phyloP scores from a whole-genome alignment of 441 rosid genomes.

The Mallotus japonicus region DNA sequence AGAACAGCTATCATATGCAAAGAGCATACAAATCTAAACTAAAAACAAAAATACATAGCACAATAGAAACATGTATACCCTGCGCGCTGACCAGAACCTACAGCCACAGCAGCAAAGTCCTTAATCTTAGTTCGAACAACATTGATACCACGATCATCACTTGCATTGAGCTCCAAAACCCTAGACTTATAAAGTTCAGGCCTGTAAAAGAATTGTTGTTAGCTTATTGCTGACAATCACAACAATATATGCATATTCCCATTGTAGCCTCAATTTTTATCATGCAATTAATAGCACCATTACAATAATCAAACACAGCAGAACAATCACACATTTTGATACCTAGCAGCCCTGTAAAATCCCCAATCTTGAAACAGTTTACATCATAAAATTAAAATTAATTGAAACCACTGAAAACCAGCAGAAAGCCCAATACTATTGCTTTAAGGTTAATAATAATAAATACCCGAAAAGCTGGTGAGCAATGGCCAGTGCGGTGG shows the following conservation, averaged over 20 bases:
- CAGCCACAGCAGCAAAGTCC: conserved; percentile 96
- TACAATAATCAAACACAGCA: too few relatives aligned
- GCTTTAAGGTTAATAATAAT: background rate
- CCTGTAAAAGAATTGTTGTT: conserved; percentile 37
- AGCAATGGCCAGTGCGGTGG: conserved; percentile 91
- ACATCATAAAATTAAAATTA: background rate
- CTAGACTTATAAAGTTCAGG: conserved; percentile 91
- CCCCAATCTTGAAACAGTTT: too few relatives aligned
- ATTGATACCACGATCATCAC: conserved; percentile 98
- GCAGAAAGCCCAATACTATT: too few relatives aligned
- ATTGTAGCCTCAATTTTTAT: background rate
- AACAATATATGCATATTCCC: background rate
- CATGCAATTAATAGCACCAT: too few relatives aligned
- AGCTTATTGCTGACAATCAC: background rate
- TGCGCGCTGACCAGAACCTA: conserved; percentile 63
- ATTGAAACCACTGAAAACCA: background rate
- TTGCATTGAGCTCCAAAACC: conserved; percentile 96
- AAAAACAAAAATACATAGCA: background rate
- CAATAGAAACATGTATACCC: conserved; percentile 41
- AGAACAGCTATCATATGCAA: background rate
- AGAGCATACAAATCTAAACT: background rate
- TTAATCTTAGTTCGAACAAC: conserved; percentile 96
- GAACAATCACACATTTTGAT: too few relatives aligned
- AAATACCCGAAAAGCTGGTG: conserved; percentile 84
- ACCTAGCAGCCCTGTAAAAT: too few relatives aligned